Evolutionary conservation across 176 grass and related monocot genomes (phyloP).

Genomic region (Carex kokanica): DNA sequence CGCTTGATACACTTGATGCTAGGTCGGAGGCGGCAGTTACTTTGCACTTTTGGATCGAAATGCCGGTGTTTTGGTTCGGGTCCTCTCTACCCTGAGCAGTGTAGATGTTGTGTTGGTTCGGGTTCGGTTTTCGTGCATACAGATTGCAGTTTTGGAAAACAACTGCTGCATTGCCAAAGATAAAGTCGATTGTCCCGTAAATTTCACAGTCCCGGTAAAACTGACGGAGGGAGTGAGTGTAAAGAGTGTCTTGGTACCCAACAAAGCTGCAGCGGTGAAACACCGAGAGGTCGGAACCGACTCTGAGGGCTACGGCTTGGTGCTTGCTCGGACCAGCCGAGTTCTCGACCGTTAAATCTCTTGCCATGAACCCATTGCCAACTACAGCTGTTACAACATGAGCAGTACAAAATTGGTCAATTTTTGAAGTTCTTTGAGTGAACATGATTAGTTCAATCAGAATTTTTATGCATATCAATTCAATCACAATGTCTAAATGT

Average conservation of each 20-base stretch:
- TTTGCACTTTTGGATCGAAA: conserved; percentile 69
- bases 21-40: conserved; percentile 53
- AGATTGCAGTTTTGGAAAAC: conserved; percentile 71
- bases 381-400: conserved; percentile 42
- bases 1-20: conserved; percentile 23
- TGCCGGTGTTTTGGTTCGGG: conserved; percentile 88
- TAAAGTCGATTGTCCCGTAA: conserved; percentile 77
- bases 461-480: too few relatives aligned
- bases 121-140: conserved; percentile 50
- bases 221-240: conserved; percentile 74
- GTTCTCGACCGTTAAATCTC: conserved; percentile 81
- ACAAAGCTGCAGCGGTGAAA: conserved; percentile 81
- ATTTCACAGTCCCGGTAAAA: conserved; percentile 82
- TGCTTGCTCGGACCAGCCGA: conserved; percentile 55
- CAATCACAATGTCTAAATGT: too few relatives aligned
- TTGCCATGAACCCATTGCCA: conserved; percentile 54
- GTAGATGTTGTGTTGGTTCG: conserved; percentile 60
- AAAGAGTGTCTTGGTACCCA: conserved; percentile 87
- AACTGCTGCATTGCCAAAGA: conserved; percentile 69
- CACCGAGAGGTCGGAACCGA: conserved; percentile 46
- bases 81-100: conserved; percentile 73
- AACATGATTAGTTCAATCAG: too few relatives aligned
- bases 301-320: conserved; percentile 70
- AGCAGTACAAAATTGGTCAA: neutral
- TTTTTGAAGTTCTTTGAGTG: too few relatives aligned